These are phyloP conservation scores for Selaginella tamariscina DNA, from an alignment of 75 land plant species.

Conservation along the genomic window DNA sequence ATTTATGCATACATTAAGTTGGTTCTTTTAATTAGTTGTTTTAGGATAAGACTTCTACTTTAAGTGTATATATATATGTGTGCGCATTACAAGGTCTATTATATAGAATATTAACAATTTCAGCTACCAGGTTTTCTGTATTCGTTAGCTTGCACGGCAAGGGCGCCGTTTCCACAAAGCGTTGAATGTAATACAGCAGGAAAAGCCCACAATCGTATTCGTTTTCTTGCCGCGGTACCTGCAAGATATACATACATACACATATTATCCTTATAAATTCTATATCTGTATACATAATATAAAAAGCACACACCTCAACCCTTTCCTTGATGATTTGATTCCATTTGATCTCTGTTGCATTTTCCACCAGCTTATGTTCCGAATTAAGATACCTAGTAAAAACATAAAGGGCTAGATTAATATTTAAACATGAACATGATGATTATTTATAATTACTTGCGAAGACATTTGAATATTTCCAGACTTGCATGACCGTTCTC, in stretches of 20 bases:
- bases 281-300: no score
- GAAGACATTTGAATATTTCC: conserved; percentile 13
- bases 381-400: background rate
- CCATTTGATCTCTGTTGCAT: background rate
- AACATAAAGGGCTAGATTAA: background rate
- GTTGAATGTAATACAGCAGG: conserved; percentile 72
- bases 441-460: no score
- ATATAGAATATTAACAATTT: background rate
- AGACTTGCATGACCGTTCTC: conserved; percentile 20
- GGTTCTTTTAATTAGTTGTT: background rate
- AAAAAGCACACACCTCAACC: background rate
- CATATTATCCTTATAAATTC: no score
- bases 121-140: conserved; percentile 16
- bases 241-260: conserved; percentile 2
- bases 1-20: background rate
- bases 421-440: no score
- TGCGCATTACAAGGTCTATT: background rate
- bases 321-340: background rate
- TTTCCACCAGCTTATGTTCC: background rate
- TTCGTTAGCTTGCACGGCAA: conserved; percentile 36
- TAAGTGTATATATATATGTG: no score
- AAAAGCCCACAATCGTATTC: conserved; percentile 92
- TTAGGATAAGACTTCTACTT: background rate
- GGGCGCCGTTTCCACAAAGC: conserved; percentile 73
- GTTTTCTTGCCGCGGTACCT: conserved; percentile 93